A percentile compares a stretch with the other conserved stretches of the same genome.
phyloP scores from a whole-genome alignment of 1,139 yeast genomes.

The Nadsonia starkeyi-henricii region DNA sequence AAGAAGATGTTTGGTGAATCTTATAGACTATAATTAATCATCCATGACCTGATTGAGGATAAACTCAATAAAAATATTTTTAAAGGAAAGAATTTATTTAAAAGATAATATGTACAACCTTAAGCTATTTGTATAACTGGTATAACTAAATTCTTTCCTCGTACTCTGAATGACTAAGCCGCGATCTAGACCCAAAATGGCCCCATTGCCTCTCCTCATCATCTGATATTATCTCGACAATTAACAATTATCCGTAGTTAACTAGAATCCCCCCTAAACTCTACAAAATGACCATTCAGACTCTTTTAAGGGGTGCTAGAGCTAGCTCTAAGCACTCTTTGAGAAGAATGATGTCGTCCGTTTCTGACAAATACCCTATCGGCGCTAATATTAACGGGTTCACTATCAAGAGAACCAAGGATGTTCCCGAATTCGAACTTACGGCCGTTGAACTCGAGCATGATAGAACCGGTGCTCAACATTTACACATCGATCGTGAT shows the following conservation, averaged over 20 bases:
- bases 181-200: no score
- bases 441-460: slow-evolving; percentile 68
- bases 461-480: slow-evolving; percentile 56
- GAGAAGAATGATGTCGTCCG: background rate
- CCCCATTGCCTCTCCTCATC: no score
- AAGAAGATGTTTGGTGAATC: slow-evolving; percentile 92
- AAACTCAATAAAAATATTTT: no score
- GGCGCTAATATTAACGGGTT: slow-evolving; percentile 56
- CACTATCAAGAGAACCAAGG: slow-evolving; percentile 43
- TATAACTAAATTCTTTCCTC: no score
- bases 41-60: no score
- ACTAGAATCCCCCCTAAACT: no score
- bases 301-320: background rate
- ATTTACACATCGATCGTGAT: slow-evolving; percentile 70
- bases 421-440: slow-evolving; percentile 70
- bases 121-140: no score
- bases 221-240: no score
- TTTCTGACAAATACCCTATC: slow-evolving; percentile 13
- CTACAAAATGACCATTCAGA: slow-evolving; percentile 1
- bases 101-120: no score
- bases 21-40: background rate
- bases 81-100: no score
- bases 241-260: no score
- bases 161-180: no score
- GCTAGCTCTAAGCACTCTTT: background rate